phyloP scores from a whole-genome alignment of 2,329 filamentous ascomycete species.

The Rhynchosporium agropyri region DNA sequence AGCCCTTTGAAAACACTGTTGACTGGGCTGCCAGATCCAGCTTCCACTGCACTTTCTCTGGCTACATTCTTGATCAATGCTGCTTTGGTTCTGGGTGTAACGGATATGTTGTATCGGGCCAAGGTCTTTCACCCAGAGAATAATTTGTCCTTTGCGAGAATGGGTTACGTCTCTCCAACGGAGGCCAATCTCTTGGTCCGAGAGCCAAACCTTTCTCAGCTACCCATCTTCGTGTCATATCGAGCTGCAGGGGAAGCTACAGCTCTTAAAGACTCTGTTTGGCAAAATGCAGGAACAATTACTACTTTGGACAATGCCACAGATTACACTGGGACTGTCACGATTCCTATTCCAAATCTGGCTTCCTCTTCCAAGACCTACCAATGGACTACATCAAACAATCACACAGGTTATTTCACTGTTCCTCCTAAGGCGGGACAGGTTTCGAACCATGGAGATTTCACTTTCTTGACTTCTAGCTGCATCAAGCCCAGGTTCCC shows the following conservation, averaged over 20 bases:
- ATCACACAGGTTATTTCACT: constrained; percentile 79
- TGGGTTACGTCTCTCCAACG: constrained; percentile 82
- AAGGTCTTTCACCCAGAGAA: constrained; percentile 69
- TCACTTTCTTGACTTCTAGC: constrained; percentile 89
- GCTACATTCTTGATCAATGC: constrained; percentile 74
- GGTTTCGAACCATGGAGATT: constrained; percentile 66
- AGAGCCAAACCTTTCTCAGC: constrained; percentile 74
- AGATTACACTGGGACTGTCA: constrained; percentile 78
- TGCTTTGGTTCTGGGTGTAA: constrained; percentile 66
- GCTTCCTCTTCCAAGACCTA: constrained; percentile 73
- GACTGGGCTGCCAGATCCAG: constrained; percentile 73
- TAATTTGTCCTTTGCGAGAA: constrained; percentile 80
- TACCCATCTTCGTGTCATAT: constrained; percentile 76
- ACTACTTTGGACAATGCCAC: constrained; percentile 71
- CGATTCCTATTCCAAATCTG: constrained; percentile 60
- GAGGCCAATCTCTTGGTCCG: constrained; percentile 82
- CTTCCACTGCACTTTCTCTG: constrained; percentile 66
- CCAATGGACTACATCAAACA: constrained; percentile 84
- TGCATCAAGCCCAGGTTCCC: constrained; percentile 93
- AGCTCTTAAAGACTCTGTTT: constrained; percentile 59
- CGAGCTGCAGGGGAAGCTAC: constrained; percentile 55
- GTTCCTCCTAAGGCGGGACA: constrained; percentile 73
- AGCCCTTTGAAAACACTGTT: constrained; percentile 67
- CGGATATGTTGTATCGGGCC: constrained; percentile 78
- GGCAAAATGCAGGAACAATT: constrained; percentile 69